Base-by-base conservation (phyloP, 1,139 yeast genomes). In the Magnusiomyces magnusii region DNA sequence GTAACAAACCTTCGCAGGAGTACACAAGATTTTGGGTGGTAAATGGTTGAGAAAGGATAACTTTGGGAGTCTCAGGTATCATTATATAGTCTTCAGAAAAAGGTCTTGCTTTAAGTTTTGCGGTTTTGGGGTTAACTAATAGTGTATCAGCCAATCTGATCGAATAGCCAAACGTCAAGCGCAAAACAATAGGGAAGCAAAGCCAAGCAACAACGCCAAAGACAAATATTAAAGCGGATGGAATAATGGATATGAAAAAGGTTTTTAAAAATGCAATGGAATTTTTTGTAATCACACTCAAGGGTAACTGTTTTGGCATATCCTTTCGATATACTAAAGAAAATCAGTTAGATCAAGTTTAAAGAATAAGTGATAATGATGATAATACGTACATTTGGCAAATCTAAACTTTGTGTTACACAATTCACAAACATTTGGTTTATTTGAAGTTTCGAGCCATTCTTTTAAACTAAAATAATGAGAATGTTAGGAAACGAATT, bases 381-480 rank as follows among this genome's bases (percentile, higher is more conserved):
- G 36, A 7, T 13, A 13, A 15, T 47, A 50, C 25, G 86, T 89
- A 2, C 87, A 80, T 28, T 92, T 87, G 52, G 80, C 79, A 71
- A 93, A 88, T 61, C 77, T 79, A 71, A 87, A 92, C 19, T 85
- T 83, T 31, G 88, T 78, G 67, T 90, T 86, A 70, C 99, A 93
- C 42, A 93, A 88, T 70, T 93, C 99, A 78, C 99, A 93, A 53
- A 81, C 79, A 53, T 84, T 80, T 51, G 80, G 77, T 56, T 82
- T 78, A 62, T 82, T 79, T 54, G 87, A 82, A 65, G 85, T 83
- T 60, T 78, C 79, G 49, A 93, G 78, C 99, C 99, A 93, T 69
- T 90, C 96, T 67, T 85, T 76, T 55, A 93, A 75, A 74, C 75
- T 71, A 10, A 31, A 28, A n/a, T n/a, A n/a, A n/a, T n/a, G n/a